Evolutionary conservation across 768 basidiomycete genomes (phyloP), one percentile per base, ranked within the genome.

Genomic region (Glaciozyma antarctica): DNA sequence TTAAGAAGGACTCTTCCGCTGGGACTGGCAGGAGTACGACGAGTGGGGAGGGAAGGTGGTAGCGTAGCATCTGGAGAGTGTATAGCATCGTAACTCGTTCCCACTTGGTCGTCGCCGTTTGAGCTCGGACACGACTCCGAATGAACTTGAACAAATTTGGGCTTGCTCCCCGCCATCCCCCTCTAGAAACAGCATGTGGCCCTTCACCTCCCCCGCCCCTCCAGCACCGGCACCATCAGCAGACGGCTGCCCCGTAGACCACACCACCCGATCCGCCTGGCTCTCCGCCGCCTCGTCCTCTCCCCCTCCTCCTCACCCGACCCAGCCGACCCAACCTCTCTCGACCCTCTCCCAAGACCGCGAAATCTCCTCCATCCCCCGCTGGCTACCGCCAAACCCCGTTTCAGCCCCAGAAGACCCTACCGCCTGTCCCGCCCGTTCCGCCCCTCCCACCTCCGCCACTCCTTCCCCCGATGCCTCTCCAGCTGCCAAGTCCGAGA

Each of bases 281-380:
- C 73, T 79, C 54, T n/a, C n/a, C n/a, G 53, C 60, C 61, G 38
- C 38, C 38, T 41, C 16, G 44, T 30, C 67, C 13, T 48, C 64
- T 43, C 17, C 69, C 47, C 24, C 63, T 56, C 67, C 70, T 22
- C 6, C 47, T 62, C 17, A 9, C 47, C 13, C 58, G 24, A 1
- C 56, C n/a, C 5, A 22, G 61, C 43, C 58, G 24, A 1, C 56
- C n/a, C 5, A 22, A 62, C 43, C 63, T 17, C 69, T 10, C 65
- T 10, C 38, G 2, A 13, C 38, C 38, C 80, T 93, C 58, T 87
- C 89, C 3, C 80, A 78, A 19, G 82, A 88, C 9, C 85, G 94
- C 68, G 86, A 90, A 75, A 80, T 82, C 34, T 95, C 92, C 9
- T 88, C 89, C 32, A 98, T 98, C 75, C 94, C 94, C 22, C 84